Percentiles rank a stretch among this genome's conserved stretches.
Evolutionary conservation across 192 early-diverging fungal species (phyloP).

Genomic region (Lobosporangium transversale): DNA sequence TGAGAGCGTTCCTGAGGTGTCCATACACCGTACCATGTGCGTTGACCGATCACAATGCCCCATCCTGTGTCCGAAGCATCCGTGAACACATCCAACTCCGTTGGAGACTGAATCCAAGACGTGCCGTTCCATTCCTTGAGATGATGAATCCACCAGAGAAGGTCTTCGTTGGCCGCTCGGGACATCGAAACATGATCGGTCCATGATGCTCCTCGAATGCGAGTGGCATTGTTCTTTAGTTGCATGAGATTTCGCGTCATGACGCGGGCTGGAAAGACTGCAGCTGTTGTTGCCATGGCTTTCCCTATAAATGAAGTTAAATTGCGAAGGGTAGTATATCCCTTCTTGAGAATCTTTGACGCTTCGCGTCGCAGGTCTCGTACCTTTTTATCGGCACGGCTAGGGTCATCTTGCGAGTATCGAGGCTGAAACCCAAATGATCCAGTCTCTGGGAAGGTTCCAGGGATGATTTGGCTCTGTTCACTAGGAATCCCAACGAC

Average conservation of each 20-base stretch:
- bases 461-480: slow-evolving; percentile 24
- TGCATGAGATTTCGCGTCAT: slow-evolving; percentile 25
- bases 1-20: not conserved
- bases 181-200: not conserved
- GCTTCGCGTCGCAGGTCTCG: slow-evolving; percentile 34
- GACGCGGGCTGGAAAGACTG: slow-evolving; percentile 45
- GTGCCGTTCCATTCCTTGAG: slow-evolving; percentile 34
- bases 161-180: slow-evolving; percentile 1
- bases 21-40: slow-evolving; percentile 16
- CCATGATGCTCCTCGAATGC: slow-evolving; percentile 2
- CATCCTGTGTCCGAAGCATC: slow-evolving; percentile 42
- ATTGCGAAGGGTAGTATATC: slow-evolving; percentile 17
- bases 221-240: slow-evolving; percentile 37
- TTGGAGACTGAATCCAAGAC: slow-evolving; percentile 15
- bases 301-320: slow-evolving; percentile 30
- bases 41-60: slow-evolving; percentile 9
- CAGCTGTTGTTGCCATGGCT: no score
- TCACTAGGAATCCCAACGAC: slow-evolving; percentile 23
- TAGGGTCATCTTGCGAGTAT: slow-evolving; percentile 32
- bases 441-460: slow-evolving; percentile 34
- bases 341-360: slow-evolving; percentile 14
- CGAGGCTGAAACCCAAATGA: slow-evolving; percentile 37
- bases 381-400: slow-evolving; percentile 30
- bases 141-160: slow-evolving; percentile 8
- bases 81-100: slow-evolving; percentile 32